Base-by-base conservation (phyloP, 305 asterid genomes). In the Caryopteris hybrid region DNA sequence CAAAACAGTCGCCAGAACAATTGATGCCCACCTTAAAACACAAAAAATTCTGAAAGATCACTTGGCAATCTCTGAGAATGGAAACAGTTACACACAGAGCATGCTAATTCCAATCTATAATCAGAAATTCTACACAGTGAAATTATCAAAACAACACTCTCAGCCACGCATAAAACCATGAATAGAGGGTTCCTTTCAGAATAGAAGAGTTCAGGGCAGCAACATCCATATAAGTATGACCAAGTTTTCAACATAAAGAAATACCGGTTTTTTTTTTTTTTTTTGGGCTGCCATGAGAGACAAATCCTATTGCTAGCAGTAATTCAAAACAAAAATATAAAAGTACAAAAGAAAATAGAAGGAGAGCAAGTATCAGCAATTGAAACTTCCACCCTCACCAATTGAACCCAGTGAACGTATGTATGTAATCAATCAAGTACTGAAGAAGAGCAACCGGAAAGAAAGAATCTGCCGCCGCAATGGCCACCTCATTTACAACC, bases 401-500 rank as follows among this genome's bases (percentile, higher is more conserved):
- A 70, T 83, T 17, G 31, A 84, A 64, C 36, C 97, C 99, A 2
- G 96, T 83, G 67, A 48, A 74, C 39, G 22, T 60, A 64, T 94
- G 99, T 67, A 94, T 85, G 67, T 86, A 88, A 78, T 87, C 93
- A 56, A 94, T 83, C 76, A 89, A 42, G 73, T 91, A 70, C 73
- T 91, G 97, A 60, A 91, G 76, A 7, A 72, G 87, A 29, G 95
- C 94, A 76, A 93, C 92, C 1, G 99, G 99, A 9, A 78, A 56
- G 78, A 72, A 88, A 23, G 95, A 88, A 67, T 90, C 99, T 0
- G 96, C 95, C 1, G 97, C 93, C 3, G 95, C 97, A 68, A 72
- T 31, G 8, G 96, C 95, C 59, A 94, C 97, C 82, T 94, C 99
- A 70, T 74, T 84, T 25, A 68, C 86, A 59, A 61, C 90, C 23